Conservation (phyloP, 805 yeast genomes). For the Starmerella etchellsii region DNA sequence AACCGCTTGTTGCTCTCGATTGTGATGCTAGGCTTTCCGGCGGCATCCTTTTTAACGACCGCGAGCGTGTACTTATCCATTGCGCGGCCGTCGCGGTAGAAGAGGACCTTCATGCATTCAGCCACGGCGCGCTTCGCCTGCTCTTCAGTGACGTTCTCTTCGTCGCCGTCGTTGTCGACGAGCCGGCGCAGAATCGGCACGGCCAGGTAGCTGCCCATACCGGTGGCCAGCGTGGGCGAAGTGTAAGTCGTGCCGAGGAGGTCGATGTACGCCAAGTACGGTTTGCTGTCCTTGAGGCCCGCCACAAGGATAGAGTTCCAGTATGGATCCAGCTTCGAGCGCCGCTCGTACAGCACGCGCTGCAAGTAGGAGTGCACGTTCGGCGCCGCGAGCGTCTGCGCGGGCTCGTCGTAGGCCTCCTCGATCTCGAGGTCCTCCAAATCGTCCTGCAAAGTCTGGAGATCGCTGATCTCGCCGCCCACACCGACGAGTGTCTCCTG, state of each 20-base stretch:
- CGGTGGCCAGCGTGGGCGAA: conserved; percentile 84
- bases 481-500: conserved; percentile 78
- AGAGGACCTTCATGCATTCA: conserved; percentile 86
- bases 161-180: conserved; percentile 69
- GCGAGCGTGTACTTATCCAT: conserved; percentile 74
- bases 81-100: conserved; percentile 93
- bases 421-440: conserved; percentile 70
- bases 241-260: conserved; percentile 82
- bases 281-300: conserved; percentile 61
- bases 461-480: conserved; percentile 88
- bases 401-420: conserved; percentile 52
- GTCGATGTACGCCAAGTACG: conserved; percentile 77
- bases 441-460: conserved; percentile 66
- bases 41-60: conserved; percentile 46
- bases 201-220: conserved; percentile 92
- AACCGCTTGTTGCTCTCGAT: conserved; percentile 15
- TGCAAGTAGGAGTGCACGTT: conserved; percentile 80
- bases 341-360: conserved; percentile 69
- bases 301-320: conserved; percentile 93
- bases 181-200: conserved; percentile 78
- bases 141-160: conserved; percentile 50
- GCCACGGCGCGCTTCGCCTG: conserved; percentile 66
- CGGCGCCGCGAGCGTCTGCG: conserved; percentile 61
- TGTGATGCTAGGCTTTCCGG: conserved; percentile 42
- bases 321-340: conserved; percentile 87